Base-by-base conservation (phyloP, 495 filamentous ascomycete genomes). In the Tuber indicum region DNA sequence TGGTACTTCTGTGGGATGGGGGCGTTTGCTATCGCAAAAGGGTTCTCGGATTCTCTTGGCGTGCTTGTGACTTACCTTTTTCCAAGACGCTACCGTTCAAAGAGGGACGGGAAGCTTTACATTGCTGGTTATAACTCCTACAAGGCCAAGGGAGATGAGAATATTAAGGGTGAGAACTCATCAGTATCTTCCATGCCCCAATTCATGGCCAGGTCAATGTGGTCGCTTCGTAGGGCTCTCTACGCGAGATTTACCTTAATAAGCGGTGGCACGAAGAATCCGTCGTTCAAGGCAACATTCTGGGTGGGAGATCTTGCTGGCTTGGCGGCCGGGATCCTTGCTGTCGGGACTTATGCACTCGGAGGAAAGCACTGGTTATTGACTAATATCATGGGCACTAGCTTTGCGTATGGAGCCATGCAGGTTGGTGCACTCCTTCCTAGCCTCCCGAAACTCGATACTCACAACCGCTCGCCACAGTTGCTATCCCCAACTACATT, bases 401-500 rank as follows among this genome's bases (percentile, higher is more conserved):
- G 89, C 32, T 93, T 97, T 85, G 92, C 91, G 82, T 99, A 99
- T 82, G 88, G 88, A 23, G 87, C 92, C 26, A 86, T 99, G 58
- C 82, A 83, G 82, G 81, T 82, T 66, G 26, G 75, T 32, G 46
- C 71, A 72, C 19, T 17, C 70, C 44, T n/a, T 44, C 43, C 43
- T 41, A 32, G 36, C 5, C 26, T 46, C 47, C 19, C 44, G 70
- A 6, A n/a, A 62, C 52, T 26, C 4, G 52, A 12, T 76, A 12
- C 49, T 82, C 14, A 79, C 69, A 41, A n/a, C 49, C 26, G n/a
- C 52, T 70, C 47, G 32, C 14, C 7, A 42, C 89, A 93, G 75
- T 85, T 97, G 76, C 89, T 99, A 86, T 97, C 95, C 3, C 96
- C 96, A 0, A 96, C 94, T 0, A 97, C 92, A 0, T 97, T 97